Conservation (phyloP, 2,329 filamentous ascomycete genomes). For the Pyricularia sp. region DNA sequence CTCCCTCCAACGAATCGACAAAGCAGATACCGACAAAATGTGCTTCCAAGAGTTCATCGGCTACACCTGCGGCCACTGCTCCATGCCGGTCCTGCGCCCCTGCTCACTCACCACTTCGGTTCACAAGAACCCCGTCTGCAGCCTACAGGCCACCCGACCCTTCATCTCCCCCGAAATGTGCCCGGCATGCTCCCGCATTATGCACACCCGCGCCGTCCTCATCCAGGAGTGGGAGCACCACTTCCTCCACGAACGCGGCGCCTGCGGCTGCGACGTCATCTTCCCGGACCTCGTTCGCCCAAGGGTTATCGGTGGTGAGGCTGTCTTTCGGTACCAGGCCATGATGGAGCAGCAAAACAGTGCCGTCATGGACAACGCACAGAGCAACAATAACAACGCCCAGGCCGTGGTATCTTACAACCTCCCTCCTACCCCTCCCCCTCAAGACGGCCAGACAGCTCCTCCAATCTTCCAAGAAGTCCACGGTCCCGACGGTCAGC, state of each 20-base stretch:
- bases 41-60: slow-evolving; percentile 32
- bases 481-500: slow-evolving; percentile 5
- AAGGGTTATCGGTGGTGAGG: slow-evolving; percentile 12
- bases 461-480: slow-evolving; percentile 10
- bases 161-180: slow-evolving; percentile 23
- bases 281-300: slow-evolving; percentile 24
- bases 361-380: background rate
- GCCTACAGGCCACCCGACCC: slow-evolving; percentile 15
- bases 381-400: background rate
- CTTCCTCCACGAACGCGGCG: slow-evolving; percentile 31
- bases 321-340: background rate
- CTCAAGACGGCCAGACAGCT: background rate
- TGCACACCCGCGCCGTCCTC: slow-evolving; percentile 25
- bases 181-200: slow-evolving; percentile 21
- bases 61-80: slow-evolving; percentile 35
- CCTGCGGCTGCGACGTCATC: slow-evolving; percentile 22
- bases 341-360: background rate
- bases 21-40: slow-evolving; percentile 19
- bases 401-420: background rate
- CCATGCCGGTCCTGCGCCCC: slow-evolving; percentile 22
- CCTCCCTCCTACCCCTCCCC: background rate
- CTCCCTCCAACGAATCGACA: background rate
- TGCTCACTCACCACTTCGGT: slow-evolving; percentile 29
- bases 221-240: slow-evolving; percentile 28
- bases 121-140: slow-evolving; percentile 22